These are phyloP conservation scores for Astrephomene gubernaculifera DNA, from an alignment of 139 green algal species.

Conservation along the genomic window DNA sequence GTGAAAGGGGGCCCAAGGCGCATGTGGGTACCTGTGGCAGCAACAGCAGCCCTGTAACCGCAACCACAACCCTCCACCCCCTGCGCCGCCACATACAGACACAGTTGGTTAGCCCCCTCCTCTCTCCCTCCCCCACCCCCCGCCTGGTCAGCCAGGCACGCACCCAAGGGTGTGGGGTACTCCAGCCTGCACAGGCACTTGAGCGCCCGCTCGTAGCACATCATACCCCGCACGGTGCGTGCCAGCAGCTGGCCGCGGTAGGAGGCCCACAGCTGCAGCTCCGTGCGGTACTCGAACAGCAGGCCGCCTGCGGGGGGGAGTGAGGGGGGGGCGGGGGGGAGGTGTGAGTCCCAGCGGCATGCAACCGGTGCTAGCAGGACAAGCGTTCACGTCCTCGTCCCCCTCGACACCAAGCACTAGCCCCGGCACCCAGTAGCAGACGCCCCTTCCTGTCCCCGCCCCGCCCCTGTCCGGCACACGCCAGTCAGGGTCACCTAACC, in stretches of 20 bases:
- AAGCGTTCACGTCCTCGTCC: too few relatives aligned
- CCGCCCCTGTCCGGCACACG: too few relatives aligned
- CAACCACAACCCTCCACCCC: too few relatives aligned
- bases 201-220: conserved; percentile 78
- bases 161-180: conserved; percentile 41
- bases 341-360: background rate
- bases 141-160: background rate
- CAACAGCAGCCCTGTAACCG: too few relatives aligned
- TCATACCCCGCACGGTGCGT: conserved; percentile 78
- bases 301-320: conserved; percentile 13
- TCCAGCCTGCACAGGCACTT: conserved; percentile 50
- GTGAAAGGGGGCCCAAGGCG: too few relatives aligned
- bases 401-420: too few relatives aligned
- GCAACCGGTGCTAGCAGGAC: too few relatives aligned
- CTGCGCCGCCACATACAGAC: background rate
- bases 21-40: too few relatives aligned
- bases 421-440: too few relatives aligned
- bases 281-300: conserved; percentile 31
- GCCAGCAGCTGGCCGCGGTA: conserved; percentile 79
- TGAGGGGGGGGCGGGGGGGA: background rate
- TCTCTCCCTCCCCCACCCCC: background rate
- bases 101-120: background rate
- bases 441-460: too few relatives aligned
- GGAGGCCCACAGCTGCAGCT: conserved; percentile 88
- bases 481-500: too few relatives aligned